These are phyloP conservation scores for Nitzschia palea DNA, from an alignment of 108 stramenopile species.

Conservation along the genomic window DNA sequence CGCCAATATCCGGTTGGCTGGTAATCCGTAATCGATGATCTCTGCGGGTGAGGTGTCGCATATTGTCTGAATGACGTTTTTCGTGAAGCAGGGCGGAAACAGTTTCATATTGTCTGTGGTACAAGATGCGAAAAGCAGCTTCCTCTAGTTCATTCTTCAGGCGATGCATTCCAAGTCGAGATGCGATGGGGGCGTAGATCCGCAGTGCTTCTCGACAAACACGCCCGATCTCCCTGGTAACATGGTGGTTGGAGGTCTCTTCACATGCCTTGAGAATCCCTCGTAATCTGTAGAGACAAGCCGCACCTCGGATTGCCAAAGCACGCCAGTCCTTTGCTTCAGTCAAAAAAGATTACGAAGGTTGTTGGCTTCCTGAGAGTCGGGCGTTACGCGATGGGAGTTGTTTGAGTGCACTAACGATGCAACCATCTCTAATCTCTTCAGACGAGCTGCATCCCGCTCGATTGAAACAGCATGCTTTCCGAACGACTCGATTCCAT, in stretches of 20 bases:
- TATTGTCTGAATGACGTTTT: conserved; percentile 11
- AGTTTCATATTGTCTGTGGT: conserved; percentile 58
- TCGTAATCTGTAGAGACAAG: conserved; percentile 68
- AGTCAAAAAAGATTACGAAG: conserved; percentile 57
- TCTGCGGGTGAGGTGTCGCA: not conserved
- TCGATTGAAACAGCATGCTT: conserved; percentile 59
- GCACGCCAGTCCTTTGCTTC: conserved; percentile 84
- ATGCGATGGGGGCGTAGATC: conserved; percentile 84
- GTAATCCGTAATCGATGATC: not conserved
- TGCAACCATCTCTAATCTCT: conserved; percentile 66
- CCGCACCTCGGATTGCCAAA: conserved; percentile 79
- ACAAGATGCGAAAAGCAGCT: conserved; percentile 77
- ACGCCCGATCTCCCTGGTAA: conserved; percentile 45
- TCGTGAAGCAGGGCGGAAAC: conserved; percentile 46
- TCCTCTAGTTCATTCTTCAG: conserved; percentile 89
- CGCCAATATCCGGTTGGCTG: conserved; percentile 35
- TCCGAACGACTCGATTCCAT: conserved; percentile 42
- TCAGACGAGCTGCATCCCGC: conserved; percentile 67
- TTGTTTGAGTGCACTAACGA: conserved; percentile 17
- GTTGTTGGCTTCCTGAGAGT: conserved; percentile 49
- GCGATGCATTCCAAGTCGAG: conserved; percentile 77
- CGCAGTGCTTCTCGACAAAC: conserved; percentile 73
- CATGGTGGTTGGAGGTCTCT: not conserved
- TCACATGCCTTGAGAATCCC: conserved; percentile 40
- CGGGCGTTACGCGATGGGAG: conserved; percentile 16